phyloP scores from a whole-genome alignment of 2,329 filamentous ascomycete genomes.

The Plectosphaerella cucumerina region DNA sequence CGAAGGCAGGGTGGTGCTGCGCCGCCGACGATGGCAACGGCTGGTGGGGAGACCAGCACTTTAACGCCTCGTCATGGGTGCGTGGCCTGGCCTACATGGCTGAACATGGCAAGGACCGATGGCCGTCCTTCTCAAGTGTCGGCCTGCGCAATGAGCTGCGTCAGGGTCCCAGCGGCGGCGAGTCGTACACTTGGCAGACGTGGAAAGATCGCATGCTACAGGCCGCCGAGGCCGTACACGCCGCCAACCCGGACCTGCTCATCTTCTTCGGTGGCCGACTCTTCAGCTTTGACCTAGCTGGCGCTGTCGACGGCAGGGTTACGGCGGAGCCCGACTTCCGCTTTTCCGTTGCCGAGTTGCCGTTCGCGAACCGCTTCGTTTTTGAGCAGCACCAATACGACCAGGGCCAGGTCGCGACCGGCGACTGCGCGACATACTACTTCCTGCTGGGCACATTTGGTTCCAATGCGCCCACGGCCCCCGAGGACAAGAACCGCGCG shows the following conservation, averaged over 20 bases:
- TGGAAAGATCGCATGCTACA: constrained; percentile 49
- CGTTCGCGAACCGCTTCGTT: constrained; percentile 32
- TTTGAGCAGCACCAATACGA: constrained; percentile 34
- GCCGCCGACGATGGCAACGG: constrained; percentile 48
- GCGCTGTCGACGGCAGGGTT: constrained; percentile 20
- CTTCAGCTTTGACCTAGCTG: constrained; percentile 24
- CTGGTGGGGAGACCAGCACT: constrained; percentile 60
- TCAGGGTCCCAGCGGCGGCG: constrained; percentile 30
- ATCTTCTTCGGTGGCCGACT: constrained; percentile 40
- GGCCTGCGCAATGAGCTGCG: constrained; percentile 52
- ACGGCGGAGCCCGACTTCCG: constrained; percentile 3
- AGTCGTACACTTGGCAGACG: constrained; percentile 50
- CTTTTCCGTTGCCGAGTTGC: constrained; percentile 30
- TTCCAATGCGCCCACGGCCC: neutral
- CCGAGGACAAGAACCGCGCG: neutral
- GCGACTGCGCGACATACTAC: neutral
- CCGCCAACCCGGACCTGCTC: constrained; percentile 45
- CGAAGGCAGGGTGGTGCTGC: constrained; percentile 56
- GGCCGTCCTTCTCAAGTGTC: constrained; percentile 44
- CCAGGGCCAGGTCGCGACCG: constrained; percentile 16
- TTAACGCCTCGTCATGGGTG: constrained; percentile 54
- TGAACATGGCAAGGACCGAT: constrained; percentile 40
- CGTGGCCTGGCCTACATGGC: constrained; percentile 59
- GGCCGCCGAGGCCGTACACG: constrained; percentile 45
- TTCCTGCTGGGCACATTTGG: neutral